Base-by-base conservation (phyloP, 2,329 filamentous ascomycete species). In the Fusarium poae region DNA sequence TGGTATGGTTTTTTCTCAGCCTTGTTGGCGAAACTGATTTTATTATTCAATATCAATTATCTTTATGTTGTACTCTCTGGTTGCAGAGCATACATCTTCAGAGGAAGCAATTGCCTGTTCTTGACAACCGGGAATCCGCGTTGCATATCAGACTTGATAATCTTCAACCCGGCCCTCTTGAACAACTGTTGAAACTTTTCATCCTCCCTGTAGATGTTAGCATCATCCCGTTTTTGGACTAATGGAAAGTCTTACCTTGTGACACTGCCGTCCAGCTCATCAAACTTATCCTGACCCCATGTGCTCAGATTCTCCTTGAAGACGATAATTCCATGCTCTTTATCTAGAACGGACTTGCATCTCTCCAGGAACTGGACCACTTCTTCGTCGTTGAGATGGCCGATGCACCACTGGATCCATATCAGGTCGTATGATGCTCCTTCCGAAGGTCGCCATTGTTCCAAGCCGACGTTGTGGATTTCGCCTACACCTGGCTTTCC, bases 321-420 rank as follows among this genome's bases (percentile, higher is more conserved):
- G 1, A 82, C 74, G 4, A 82, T 78, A 9, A 80, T 12, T 0
- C 71, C 73, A 2, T 60, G 60, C 0, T 75, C 75, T 2, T 75
- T 74, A 1, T 60, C 60, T 5, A 82, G 51, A 0, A 64, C 82
- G 0, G 78, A 71, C 48, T 84, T 85, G 76, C 92, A 92, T 27
- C 87, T 83, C 57, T 80, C 72, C 18, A 97, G 79, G 74, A 90
- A 97, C 3, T 81, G 81, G 1, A 91, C 82, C 6, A 97, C 77
- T 77, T 97, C 89, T 10, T 79, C 79, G 76, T 97, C 93, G 1
- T 87, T 93, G 56, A 97, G 81, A 77, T 97, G 91, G 25, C 92
- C 91, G 10, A 95, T 79, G 78, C 94, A 97, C 94, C 94, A 97
- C 79, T 97, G 94, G 53, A 88, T 91, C 92, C 93, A 97, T 64